Conservation (phyloP, 2,329 filamentous ascomycete genomes). For the Lasiodiplodia sp. region DNA sequence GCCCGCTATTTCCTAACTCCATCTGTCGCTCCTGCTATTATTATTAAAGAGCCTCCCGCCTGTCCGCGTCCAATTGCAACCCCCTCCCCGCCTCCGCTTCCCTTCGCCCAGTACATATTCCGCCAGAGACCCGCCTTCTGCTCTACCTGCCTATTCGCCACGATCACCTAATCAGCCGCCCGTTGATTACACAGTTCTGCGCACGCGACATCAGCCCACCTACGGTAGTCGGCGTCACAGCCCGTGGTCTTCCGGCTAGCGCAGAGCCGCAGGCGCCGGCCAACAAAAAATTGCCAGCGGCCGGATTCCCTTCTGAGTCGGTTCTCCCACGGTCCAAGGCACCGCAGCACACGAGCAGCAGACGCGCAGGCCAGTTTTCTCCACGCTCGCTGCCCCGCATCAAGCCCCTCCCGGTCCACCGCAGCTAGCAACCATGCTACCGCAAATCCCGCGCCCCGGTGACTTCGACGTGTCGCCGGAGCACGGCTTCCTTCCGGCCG, state of each 20-base stretch:
- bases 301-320: background rate
- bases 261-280: constrained; percentile 12
- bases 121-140: background rate
- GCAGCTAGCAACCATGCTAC: constrained; percentile 19
- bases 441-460: constrained; percentile 27
- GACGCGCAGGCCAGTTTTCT: background rate
- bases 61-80: constrained; percentile 2
- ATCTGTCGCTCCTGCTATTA: constrained; percentile 11
- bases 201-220: constrained; percentile 18
- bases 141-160: background rate
- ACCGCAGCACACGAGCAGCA: background rate
- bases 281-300: background rate
- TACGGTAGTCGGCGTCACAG: background rate
- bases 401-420: background rate
- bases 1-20: constrained; percentile 19
- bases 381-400: constrained; percentile 8
- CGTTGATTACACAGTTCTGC: constrained; percentile 10
- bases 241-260: constrained; percentile 8
- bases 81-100: background rate
- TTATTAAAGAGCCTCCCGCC: constrained; percentile 11
- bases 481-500: constrained; percentile 86
- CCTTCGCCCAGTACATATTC: constrained; percentile 11
- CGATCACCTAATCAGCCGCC: constrained; percentile 16
- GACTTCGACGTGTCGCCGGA: constrained; percentile 48
- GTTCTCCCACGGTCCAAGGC: background rate